Conservation (phyloP, 257 asterid species). For the Solanum ossicruentum region DNA sequence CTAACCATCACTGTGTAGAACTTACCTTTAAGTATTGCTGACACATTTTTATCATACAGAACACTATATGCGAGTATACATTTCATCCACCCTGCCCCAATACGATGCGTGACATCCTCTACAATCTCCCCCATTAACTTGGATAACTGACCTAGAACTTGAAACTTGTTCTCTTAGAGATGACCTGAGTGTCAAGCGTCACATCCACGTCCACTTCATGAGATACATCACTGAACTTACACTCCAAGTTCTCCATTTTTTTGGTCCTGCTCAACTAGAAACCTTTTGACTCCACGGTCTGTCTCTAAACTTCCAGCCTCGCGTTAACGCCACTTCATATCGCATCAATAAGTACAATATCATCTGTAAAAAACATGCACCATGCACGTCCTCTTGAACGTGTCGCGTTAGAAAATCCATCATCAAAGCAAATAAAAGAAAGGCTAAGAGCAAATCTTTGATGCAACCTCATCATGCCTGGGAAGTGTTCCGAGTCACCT, state of each 20-base stretch:
- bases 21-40: not conserved
- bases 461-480: not conserved
- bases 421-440: not conserved
- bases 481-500: not conserved
- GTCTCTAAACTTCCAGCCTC: not conserved
- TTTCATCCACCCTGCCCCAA: not conserved
- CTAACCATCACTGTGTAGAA: not conserved
- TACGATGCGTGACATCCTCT: not conserved
- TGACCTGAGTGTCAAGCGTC: not conserved
- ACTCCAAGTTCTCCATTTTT: not conserved
- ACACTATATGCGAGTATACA: not conserved
- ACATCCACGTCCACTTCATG: not conserved
- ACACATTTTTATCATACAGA: not conserved
- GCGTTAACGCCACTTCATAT: not conserved
- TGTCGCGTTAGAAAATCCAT: not conserved
- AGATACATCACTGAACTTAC: not conserved
- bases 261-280: not conserved
- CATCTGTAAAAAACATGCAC: not conserved
- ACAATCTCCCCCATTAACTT: not conserved
- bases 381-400: not conserved
- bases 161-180: not conserved
- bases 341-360: not conserved
- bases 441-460: not conserved
- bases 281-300: not conserved
- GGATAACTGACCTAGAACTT: not conserved